Evolutionary conservation across 2,329 filamentous ascomycete genomes (phyloP).

Genomic region (Aspergillus unguis): DNA sequence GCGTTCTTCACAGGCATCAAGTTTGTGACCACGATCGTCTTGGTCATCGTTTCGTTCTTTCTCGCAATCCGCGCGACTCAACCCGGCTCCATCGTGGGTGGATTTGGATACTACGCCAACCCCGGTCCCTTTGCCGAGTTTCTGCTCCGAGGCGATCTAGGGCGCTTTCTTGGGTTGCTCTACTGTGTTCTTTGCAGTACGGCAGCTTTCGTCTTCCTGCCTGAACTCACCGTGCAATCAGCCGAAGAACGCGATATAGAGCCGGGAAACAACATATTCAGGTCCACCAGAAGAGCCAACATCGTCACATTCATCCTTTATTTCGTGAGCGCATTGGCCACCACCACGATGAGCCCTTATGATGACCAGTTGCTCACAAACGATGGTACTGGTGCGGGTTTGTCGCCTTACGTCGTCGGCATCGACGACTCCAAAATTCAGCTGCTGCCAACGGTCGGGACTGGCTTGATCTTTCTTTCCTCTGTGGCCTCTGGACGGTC

Average conservation of each 20-base stretch:
- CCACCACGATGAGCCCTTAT: constrained; percentile 59
- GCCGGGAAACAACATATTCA: constrained; percentile 52
- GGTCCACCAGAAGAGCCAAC: constrained; percentile 53
- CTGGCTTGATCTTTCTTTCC: constrained; percentile 70
- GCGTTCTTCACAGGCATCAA: constrained; percentile 50
- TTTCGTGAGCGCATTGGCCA: constrained; percentile 54
- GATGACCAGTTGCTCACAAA: constrained; percentile 52
- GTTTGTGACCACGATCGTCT: constrained; percentile 47
- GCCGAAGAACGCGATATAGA: constrained; percentile 52
- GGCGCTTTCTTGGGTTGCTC: constrained; percentile 50
- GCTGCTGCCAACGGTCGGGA: constrained; percentile 66
- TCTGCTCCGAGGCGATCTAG: constrained; percentile 43
- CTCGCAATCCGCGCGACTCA: constrained; percentile 50
- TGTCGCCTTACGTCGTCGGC: constrained; percentile 45
- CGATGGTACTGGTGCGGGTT: constrained; percentile 53
- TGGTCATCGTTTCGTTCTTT: constrained; percentile 50
- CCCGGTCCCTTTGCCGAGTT: constrained; percentile 51
- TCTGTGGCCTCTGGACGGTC: constrained; percentile 76
- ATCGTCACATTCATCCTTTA: constrained; percentile 59
- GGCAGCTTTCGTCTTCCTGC: constrained; percentile 53
- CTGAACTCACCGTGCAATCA: constrained; percentile 54
- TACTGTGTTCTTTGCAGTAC: constrained; percentile 50
- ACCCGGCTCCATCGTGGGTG: constrained; percentile 47
- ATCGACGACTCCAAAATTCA: constrained; percentile 55
- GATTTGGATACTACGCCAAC: constrained; percentile 50